These are phyloP conservation scores for Penicillium sp. DNA, from an alignment of 2,329 filamentous ascomycete species.

Conservation along the genomic window DNA sequence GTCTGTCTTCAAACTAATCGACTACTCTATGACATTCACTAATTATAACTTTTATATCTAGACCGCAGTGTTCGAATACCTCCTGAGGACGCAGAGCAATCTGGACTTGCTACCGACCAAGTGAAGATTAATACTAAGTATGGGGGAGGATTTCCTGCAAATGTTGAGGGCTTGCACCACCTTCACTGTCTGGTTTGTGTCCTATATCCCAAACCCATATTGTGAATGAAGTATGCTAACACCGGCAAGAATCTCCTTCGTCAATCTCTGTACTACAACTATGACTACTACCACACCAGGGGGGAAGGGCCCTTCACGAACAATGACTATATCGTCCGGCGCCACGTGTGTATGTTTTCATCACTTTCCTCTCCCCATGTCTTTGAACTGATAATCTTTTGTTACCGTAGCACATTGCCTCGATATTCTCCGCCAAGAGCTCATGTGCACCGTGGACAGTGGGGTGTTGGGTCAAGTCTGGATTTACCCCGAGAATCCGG, in stretches of 20 bases:
- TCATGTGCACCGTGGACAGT: conserved; percentile 63
- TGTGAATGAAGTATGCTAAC: not conserved
- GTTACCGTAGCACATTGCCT: conserved; percentile 52
- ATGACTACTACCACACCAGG: conserved; percentile 54
- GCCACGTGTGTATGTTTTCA: conserved; percentile 55
- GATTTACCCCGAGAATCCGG: conserved; percentile 47
- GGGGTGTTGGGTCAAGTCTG: conserved; percentile 62
- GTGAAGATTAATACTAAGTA: no score
- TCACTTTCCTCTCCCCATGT: no score
- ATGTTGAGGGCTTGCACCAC: no score
- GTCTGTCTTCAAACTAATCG: no score
- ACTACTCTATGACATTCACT: no score
- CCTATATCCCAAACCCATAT: rapidly evolving
- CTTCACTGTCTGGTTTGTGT: no score
- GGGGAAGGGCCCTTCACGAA: conserved; percentile 57
- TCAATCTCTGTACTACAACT: conserved; percentile 59
- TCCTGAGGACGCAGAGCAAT: no score
- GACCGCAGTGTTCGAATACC: no score
- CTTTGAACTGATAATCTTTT: no score
- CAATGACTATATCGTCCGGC: conserved; percentile 52
- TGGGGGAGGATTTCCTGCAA: no score
- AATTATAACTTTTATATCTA: no score
- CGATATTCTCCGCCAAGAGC: conserved; percentile 57
- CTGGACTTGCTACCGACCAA: no score
- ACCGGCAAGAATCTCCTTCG: conserved; percentile 52